phyloP scores from a whole-genome alignment of 305 asterid species.

The Fraxinus velutina region DNA sequence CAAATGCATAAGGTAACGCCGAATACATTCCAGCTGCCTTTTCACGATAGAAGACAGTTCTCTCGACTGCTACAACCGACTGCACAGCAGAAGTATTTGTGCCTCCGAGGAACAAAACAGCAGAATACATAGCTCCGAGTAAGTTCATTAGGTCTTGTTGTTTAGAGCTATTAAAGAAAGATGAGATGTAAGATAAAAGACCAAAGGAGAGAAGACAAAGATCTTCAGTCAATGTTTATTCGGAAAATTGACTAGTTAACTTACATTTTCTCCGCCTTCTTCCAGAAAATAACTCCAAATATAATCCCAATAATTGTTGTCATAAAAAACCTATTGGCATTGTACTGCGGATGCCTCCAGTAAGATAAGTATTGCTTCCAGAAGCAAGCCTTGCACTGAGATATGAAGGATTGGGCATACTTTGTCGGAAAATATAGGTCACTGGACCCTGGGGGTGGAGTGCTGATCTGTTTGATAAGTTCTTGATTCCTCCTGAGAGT shows the following conservation, averaged over 20 bases:
- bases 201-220: not conserved
- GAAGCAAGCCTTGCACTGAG: conserved; percentile 87
- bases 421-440: conserved; percentile 66
- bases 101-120: conserved; percentile 88
- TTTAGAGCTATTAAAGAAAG: conserved; percentile 44
- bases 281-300: conserved; percentile 83
- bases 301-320: conserved; percentile 59
- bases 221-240: not conserved
- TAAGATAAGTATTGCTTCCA: conserved; percentile 88
- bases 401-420: conserved; percentile 61
- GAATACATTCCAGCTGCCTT: conserved; percentile 97
- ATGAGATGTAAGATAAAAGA: not conserved
- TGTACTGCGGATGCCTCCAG: conserved; percentile 88
- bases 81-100: conserved; percentile 77
- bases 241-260: conserved; percentile 22
- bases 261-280: conserved; percentile 69
- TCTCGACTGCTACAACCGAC: conserved; percentile 79
- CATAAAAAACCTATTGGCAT: conserved; percentile 68
- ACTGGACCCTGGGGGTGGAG: conserved; percentile 60
- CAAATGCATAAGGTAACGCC: conserved; percentile 83
- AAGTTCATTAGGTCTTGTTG: conserved; percentile 75
- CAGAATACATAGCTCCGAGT: conserved; percentile 82
- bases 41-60: conserved; percentile 94
- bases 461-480: conserved; percentile 67
- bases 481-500: conserved; percentile 73